These are phyloP conservation scores for Mycena floridula DNA, from an alignment of 768 basidiomycete species.

Conservation along the genomic window DNA sequence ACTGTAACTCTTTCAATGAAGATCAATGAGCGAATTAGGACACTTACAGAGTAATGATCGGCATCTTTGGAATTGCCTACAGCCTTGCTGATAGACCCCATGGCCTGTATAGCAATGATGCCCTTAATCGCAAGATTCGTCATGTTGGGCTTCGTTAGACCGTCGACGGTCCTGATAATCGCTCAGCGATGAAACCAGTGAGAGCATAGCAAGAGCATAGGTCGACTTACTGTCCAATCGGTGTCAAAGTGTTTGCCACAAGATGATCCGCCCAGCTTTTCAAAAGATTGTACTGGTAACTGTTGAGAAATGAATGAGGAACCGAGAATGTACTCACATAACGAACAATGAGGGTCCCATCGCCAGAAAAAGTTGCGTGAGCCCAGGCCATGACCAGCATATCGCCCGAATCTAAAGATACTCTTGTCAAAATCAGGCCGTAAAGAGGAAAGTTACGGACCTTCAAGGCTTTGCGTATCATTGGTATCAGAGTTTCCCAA, in stretches of 20 bases:
- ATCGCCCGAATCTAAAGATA: conserved; percentile 1
- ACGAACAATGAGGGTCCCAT: neutral
- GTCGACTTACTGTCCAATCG: conserved; percentile 3
- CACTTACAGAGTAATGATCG: conserved; percentile 1
- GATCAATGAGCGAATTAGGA: neutral
- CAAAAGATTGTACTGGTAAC: conserved; percentile 3
- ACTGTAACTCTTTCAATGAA: neutral
- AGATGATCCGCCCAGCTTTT: conserved; percentile 6
- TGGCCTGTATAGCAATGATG: conserved; percentile 8
- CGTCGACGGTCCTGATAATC: conserved; percentile 3
- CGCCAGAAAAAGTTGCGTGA: conserved; percentile 1
- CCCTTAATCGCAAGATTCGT: too few species aligned
- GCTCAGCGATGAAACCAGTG: neutral
- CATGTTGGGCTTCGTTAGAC: conserved; percentile 1
- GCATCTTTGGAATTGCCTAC: neutral
- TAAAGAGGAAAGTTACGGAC: neutral
- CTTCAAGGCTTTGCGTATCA: neutral
- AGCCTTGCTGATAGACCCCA: conserved; percentile 7
- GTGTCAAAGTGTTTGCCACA: neutral
- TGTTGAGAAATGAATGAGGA: neutral
- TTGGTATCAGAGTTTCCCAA: neutral
- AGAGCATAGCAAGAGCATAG: too few species aligned
- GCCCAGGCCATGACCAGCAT: conserved; percentile 7
- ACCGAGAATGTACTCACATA: conserved; percentile 1
- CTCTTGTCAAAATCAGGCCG: too few species aligned